These are phyloP conservation scores for Plantago rigida DNA, from an alignment of 305 asterid genomes.

Conservation along the genomic window DNA sequence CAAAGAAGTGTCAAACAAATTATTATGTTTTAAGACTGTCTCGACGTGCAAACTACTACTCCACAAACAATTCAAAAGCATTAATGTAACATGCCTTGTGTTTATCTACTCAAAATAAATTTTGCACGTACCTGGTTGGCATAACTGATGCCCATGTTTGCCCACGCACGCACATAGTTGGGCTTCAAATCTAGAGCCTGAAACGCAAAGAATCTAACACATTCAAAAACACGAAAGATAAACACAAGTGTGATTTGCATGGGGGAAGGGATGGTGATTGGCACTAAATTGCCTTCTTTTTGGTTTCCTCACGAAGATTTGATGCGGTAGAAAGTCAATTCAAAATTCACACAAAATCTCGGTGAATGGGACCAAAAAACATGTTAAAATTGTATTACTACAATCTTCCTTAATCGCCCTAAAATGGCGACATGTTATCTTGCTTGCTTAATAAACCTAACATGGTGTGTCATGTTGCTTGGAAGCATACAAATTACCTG, in stretches of 20 bases:
- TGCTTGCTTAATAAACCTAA: no score
- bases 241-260: no score
- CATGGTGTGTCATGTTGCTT: no score
- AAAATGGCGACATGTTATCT: no score
- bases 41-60: no score
- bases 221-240: slow-evolving; percentile 19
- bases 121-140: slow-evolving; percentile 78
- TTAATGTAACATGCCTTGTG: not conserved
- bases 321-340: not conserved
- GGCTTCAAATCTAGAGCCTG: slow-evolving; percentile 98
- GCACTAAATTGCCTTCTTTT: not conserved
- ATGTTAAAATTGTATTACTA: no score
- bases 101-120: slow-evolving; percentile 15
- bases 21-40: no score
- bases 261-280: not conserved
- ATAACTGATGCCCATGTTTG: slow-evolving; percentile 98
- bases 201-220: slow-evolving; percentile 24
- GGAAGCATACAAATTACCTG: slow-evolving; percentile 40
- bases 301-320: not conserved
- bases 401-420: no score
- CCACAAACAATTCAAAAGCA: not conserved
- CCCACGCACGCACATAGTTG: slow-evolving; percentile 99
- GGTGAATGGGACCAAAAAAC: no score
- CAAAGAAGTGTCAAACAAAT: no score
- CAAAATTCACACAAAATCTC: not conserved